Evolutionary conservation across 345 rosid genomes (phyloP).

Genomic region (Euphorbia peplus): DNA sequence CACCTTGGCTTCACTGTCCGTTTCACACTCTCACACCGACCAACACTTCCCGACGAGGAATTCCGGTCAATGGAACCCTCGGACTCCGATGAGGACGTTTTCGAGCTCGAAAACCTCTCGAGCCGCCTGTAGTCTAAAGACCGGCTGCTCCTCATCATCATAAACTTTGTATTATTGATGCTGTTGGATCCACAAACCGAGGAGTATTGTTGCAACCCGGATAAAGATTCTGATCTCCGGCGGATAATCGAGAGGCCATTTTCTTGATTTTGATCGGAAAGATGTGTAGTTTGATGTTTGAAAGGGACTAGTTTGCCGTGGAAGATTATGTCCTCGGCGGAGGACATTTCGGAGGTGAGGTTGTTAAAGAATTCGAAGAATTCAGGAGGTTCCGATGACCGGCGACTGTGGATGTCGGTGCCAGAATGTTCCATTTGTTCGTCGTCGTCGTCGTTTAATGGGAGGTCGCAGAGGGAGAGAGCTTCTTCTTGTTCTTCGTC

Average conservation of each 20-base stretch:
- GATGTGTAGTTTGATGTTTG: conserved; percentile 13
- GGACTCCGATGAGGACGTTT: conserved; percentile 5
- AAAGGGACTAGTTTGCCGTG: conserved; percentile 67
- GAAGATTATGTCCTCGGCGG: conserved; percentile 73
- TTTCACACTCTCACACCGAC: conserved; percentile 13
- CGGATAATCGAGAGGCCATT: conserved; percentile 14
- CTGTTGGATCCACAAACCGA: conserved; percentile 25
- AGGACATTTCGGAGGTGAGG: conserved; percentile 44
- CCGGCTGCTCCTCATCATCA: conserved; percentile 52
- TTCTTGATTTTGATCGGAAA: conserved; percentile 3
- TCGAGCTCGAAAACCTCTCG: conserved; percentile 22
- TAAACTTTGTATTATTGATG: conserved; percentile 17
- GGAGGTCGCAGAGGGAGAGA: conserved; percentile 57
- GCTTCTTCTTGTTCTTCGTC: conserved; percentile 26
- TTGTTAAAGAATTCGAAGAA: conserved; percentile 51
- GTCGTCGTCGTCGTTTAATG: conserved; percentile 17
- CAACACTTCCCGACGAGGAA: conserved; percentile 25
- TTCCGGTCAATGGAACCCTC: conserved; percentile 22
- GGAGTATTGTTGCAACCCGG: conserved; percentile 33
- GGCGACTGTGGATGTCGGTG: neutral
- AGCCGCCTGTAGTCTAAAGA: conserved; percentile 53
- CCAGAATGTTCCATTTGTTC: neutral
- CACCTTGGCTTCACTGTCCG: conserved; percentile 50
- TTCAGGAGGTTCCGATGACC: conserved; percentile 28
- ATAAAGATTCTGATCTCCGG: conserved; percentile 55